phyloP scores from a whole-genome alignment of 768 basidiomycete genomes.

The Kwoniella sp. region DNA sequence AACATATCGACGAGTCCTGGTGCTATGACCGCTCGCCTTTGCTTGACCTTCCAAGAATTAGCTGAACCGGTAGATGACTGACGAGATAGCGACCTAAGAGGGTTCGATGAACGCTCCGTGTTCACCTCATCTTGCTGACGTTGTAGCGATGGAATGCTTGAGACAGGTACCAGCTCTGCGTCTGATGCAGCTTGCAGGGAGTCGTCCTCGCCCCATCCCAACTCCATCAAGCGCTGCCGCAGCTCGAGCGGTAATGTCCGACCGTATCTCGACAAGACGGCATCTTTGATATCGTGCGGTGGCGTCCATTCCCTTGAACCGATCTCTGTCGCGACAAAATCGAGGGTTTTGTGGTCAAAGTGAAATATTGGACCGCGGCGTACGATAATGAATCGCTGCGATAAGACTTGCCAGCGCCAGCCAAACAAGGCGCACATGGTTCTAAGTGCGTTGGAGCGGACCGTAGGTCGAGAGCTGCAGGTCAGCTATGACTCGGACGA shows the following conservation, averaged over 20 bases:
- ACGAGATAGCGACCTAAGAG: constrained; percentile 16
- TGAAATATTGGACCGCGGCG: constrained; percentile 37
- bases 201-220: constrained; percentile 39
- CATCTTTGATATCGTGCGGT: constrained; percentile 33
- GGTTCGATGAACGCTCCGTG: constrained; percentile 8
- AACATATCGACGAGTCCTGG: constrained; percentile 22
- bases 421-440: constrained; percentile 28
- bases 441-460: constrained; percentile 14
- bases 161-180: constrained; percentile 25
- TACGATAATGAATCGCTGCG: constrained; percentile 19
- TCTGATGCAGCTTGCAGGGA: constrained; percentile 16
- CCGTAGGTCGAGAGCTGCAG: background rate
- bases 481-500: background rate
- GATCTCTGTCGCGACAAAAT: constrained; percentile 38
- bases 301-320: constrained; percentile 32
- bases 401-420: constrained; percentile 31
- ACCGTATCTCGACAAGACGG: constrained; percentile 35
- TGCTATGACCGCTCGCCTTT: constrained; percentile 24
- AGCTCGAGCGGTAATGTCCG: constrained; percentile 30
- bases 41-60: constrained; percentile 6
- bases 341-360: constrained; percentile 24
- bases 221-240: constrained; percentile 35
- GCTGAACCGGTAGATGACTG: constrained; percentile 19
- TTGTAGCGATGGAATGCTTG: constrained; percentile 23
- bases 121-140: constrained; percentile 10